phyloP scores from a whole-genome alignment of 2,329 filamentous ascomycete species.

The Sordariomycetes sp. region DNA sequence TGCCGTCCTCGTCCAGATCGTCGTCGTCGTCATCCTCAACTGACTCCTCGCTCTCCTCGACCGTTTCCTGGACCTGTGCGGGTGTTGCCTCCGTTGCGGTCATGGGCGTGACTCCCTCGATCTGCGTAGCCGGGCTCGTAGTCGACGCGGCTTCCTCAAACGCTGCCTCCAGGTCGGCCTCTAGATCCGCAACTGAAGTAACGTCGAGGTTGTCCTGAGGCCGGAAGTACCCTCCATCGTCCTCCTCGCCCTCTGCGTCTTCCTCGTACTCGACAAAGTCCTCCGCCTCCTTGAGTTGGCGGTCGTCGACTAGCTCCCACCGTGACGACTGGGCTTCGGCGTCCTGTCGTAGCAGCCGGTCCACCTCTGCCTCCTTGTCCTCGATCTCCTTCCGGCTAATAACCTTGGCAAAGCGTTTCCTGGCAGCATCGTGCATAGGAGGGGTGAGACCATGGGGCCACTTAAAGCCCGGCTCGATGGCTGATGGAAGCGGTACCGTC shows the following conservation, averaged over 20 bases:
- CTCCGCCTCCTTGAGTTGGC: conserved; percentile 13
- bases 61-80: conserved; percentile 29
- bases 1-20: conserved; percentile 42
- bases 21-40: conserved; percentile 37
- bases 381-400: conserved; percentile 76
- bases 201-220: conserved; percentile 44
- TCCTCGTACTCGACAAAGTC: conserved; percentile 20
- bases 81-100: conserved; percentile 31
- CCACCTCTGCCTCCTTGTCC: conserved; percentile 71
- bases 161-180: conserved; percentile 45
- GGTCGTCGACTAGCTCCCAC: conserved; percentile 55
- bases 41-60: conserved; percentile 33
- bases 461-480: conserved; percentile 58
- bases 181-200: conserved; percentile 37
- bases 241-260: conserved; percentile 34
- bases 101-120: conserved; percentile 34
- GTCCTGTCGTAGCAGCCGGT: conserved; percentile 62
- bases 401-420: conserved; percentile 73
- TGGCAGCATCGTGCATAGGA: conserved; percentile 76
- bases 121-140: conserved; percentile 29
- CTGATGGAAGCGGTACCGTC: conserved; percentile 56
- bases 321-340: conserved; percentile 46
- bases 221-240: conserved; percentile 26
- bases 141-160: conserved; percentile 31
- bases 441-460: conserved; percentile 83